phyloP scores from a whole-genome alignment of 306 rosid species.

The Psophocarpus tetragonolobus region DNA sequence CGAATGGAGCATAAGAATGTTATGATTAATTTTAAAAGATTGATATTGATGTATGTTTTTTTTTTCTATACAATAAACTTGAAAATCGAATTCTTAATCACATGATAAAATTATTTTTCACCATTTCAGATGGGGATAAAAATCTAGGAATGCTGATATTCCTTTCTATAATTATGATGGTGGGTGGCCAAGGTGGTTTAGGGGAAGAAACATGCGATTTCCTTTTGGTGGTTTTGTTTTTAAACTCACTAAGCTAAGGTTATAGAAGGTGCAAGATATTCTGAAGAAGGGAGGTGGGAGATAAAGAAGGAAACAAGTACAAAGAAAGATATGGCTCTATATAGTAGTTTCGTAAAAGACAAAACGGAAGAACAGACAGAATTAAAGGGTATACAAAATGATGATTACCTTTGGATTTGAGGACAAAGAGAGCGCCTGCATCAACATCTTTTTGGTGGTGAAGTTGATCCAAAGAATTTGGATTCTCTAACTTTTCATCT shows the following conservation, averaged over 20 bases:
- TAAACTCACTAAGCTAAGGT: background rate
- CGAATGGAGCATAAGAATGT: no score
- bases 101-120: no score
- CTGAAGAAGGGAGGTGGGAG: background rate
- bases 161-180: background rate
- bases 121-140: no score
- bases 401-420: constrained; percentile 68
- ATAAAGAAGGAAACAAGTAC: background rate
- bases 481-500: constrained; percentile 33
- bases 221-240: background rate
- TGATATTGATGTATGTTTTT: no score
- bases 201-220: background rate
- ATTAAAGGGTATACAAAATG: background rate
- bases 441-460: constrained; percentile 41
- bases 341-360: background rate
- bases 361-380: background rate
- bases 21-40: no score
- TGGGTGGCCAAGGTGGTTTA: background rate
- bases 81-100: no score
- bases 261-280: background rate
- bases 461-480: constrained; percentile 23
- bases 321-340: background rate
- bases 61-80: no score
- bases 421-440: constrained; percentile 88
- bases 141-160: background rate